Evolutionary conservation across 495 filamentous ascomycete species (phyloP), one percentile per base, ranked within the genome.

Genomic region (Hypoxylon crocopeplum): DNA sequence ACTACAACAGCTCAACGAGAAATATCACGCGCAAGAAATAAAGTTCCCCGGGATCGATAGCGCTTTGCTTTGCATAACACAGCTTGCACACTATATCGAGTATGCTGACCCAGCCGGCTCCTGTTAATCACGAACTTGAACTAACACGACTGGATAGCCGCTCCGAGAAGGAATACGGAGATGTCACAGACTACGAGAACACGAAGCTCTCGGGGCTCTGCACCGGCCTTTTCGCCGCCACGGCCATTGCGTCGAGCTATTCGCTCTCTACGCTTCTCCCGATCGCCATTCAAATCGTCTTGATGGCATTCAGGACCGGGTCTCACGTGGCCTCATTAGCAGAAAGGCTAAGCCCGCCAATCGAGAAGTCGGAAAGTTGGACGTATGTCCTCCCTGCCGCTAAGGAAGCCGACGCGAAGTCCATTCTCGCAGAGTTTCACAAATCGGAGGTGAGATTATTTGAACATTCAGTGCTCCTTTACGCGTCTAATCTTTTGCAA

Each of bases 51-150:
- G 86, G 66, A 60, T 84, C 71, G 78, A 91, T 64, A 88, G 85
- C 59, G 85, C 85, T 6, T 74, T 92, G 54, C 76, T 89, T 27
- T 87, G 84, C 38, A 83, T 89, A 37, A 80, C 87, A 24, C 89
- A 94, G 67, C 64, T 93, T 19, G 87, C 82, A 38, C 85, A 88
- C 59, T 92, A 90, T 60, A 88, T 93, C 55, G 83, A 88, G 87
- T 92, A 78, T 80, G 85, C 21, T 17, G 15, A 30, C n/a, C 21
- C 16, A 32, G 17, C 11, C 7, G 33, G 42, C 22, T 19, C 25
- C 12, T 34, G 16, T 45, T 20, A 1, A 29, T 11, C 8, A 46
- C 2, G 33, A 29, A 29, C 13, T 1, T 36, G 39, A 58, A 70
- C 58, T 75, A 47, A 69, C 56, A 5, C 5, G 6, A 22, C 30